Evolutionary conservation across 768 basidiomycete species (phyloP).

Genomic region (Termitomyces titanicus): DNA sequence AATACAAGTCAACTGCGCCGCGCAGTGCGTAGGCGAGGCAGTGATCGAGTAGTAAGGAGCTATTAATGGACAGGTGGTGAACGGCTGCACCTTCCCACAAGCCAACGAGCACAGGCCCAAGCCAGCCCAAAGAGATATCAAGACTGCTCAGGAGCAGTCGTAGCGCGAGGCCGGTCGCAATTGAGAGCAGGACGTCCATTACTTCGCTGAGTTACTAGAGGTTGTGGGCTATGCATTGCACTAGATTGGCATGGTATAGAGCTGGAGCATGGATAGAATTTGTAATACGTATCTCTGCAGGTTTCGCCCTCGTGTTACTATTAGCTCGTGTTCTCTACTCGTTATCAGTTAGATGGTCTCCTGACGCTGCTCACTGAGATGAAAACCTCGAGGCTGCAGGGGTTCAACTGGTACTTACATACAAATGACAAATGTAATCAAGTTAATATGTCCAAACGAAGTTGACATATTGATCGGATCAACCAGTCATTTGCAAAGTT

Average conservation of each 20-base stretch:
- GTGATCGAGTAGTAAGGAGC: constrained; percentile 29
- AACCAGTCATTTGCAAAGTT: too few relatives aligned
- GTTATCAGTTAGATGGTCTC: constrained; percentile 5
- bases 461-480: too few relatives aligned
- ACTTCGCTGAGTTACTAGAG: constrained; percentile 2
- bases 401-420: too few relatives aligned
- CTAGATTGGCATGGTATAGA: neutral
- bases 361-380: constrained; percentile 3
- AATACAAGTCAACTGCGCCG: constrained; percentile 36
- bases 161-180: constrained; percentile 38
- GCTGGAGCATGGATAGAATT: neutral
- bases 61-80: constrained; percentile 32
- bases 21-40: constrained; percentile 41
- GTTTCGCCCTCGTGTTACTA: constrained; percentile 11
- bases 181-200: constrained; percentile 42
- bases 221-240: constrained; percentile 11
- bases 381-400: constrained; percentile 6
- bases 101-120: constrained; percentile 36
- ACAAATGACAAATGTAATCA: too few relatives aligned
- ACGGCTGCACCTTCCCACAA: constrained; percentile 67
- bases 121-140: constrained; percentile 21
- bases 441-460: too few relatives aligned
- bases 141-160: constrained; percentile 30
- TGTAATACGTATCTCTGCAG: constrained; percentile 1
- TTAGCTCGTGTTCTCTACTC: constrained; percentile 9